phyloP scores from a whole-genome alignment of 1,284 basidiomycete species.

The Serendipita sp. region DNA sequence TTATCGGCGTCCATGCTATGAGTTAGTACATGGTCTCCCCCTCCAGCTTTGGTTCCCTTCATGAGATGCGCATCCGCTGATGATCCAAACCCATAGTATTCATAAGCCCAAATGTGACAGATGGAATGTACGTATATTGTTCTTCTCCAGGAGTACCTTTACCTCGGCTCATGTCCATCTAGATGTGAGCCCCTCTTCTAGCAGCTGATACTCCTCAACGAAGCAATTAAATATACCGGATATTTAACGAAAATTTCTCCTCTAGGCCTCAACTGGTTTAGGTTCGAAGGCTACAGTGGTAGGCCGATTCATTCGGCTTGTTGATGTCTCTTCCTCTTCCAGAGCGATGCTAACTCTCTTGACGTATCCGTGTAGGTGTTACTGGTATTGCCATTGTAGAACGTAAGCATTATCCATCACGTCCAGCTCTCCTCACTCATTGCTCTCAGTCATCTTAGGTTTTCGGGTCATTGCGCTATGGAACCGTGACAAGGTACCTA shows the following conservation, averaged over 20 bases:
- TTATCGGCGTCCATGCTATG: slow-evolving; percentile 3
- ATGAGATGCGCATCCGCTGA: not conserved
- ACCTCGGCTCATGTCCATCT: not conserved
- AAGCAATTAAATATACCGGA: too few relatives aligned
- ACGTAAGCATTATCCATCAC: not conserved
- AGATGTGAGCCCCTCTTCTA: not conserved
- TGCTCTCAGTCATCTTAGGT: not conserved
- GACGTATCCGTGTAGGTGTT: not conserved
- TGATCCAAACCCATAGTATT: not conserved
- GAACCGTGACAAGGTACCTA: slow-evolving; percentile 1
- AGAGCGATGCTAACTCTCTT: not conserved
- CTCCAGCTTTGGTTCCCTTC: not conserved
- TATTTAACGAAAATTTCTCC: too few relatives aligned
- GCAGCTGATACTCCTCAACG: too few relatives aligned
- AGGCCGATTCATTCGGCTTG: not conserved
- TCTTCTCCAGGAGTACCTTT: not conserved
- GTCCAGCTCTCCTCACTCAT: not conserved
- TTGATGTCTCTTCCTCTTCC: too few relatives aligned
- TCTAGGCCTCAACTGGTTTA: not conserved
- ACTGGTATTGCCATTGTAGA: not conserved
- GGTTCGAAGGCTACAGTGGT: slow-evolving; percentile 1
- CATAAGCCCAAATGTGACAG: not conserved
- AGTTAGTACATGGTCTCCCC: not conserved
- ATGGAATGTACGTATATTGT: not conserved
- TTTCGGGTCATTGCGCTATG: slow-evolving; percentile 3